Evolutionary conservation across 2,329 filamentous ascomycete species (phyloP), one percentile per base, ranked within the genome.

Genomic region (Colletotrichum sojae): DNA sequence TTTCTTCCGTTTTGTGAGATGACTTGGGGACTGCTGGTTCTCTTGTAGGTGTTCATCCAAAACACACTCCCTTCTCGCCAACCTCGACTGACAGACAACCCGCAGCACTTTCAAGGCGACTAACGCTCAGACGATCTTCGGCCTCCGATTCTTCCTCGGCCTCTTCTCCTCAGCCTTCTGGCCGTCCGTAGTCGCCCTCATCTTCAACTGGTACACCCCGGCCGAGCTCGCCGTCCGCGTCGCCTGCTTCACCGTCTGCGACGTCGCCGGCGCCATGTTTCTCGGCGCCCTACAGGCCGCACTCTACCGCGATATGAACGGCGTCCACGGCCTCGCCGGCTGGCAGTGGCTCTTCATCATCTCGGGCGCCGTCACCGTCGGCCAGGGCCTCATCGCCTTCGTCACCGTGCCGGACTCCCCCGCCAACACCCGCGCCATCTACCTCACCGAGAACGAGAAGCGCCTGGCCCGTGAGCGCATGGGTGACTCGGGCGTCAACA

Each of bases 141-240:
- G 73, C 2, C 68, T 81, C 15, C 73, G 79, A 1, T 82, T 82
- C 62, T 78, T 79, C 67, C 72, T 80, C n/a, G 78, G 78, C 0
- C 72, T 79, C 9, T 76, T 79, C 43, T 77, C 77, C 39, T 75
- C 75, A 2, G 76, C 75, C 12, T 79, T 76, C 4, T 80, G 76
- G 71, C 76, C 78, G 1, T 75, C 75, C 2, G 72, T 79, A 18
- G 76, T 77, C 18, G 70, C 83, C 58, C 80, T 85, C 40, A 78
- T 86, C 6, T 82, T 82, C 22, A 82, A 84, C 61, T 87, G 83
- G 78, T 87, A 86, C 75, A 85, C 83, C 0, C 79, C 83, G 18
- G 81, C 81, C 70, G 79, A 80, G 72, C 71, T 82, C 48, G 73
- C 78, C 43, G 71, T 78, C 27, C 77, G 82, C 49, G 77, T 84